Percentiles rank a stretch among this genome's conserved stretches.
These are phyloP conservation scores for Ganoderma lingzhi DNA, from an alignment of 1,284 basidiomycete species.

Conservation along the genomic window DNA sequence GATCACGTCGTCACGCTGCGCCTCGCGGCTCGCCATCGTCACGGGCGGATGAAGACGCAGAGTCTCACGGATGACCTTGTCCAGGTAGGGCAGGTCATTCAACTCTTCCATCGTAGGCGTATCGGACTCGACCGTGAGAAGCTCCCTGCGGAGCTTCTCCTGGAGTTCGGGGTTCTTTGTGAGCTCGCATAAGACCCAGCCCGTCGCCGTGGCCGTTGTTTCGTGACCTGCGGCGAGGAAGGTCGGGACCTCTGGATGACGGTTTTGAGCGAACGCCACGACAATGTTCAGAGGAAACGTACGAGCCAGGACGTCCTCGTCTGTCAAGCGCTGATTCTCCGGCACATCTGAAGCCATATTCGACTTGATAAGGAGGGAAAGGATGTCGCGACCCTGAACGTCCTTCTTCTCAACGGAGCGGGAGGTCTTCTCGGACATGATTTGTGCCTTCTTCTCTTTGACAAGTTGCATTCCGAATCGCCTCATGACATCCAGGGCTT, in stretches of 20 bases:
- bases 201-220: slow-evolving; percentile 53
- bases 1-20: slow-evolving; percentile 56
- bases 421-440: slow-evolving; percentile 29
- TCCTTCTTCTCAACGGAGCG: slow-evolving; percentile 34
- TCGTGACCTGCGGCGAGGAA: slow-evolving; percentile 57
- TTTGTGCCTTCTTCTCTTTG: slow-evolving; percentile 34
- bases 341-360: slow-evolving; percentile 56
- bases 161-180: slow-evolving; percentile 63
- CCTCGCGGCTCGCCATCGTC: slow-evolving; percentile 57
- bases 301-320: slow-evolving; percentile 64
- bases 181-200: slow-evolving; percentile 74
- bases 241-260: slow-evolving; percentile 14
- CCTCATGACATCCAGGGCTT: slow-evolving; percentile 41
- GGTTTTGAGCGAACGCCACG: not conserved
- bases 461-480: slow-evolving; percentile 44
- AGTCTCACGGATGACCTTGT: slow-evolving; percentile 73
- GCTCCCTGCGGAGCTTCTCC: slow-evolving; percentile 73
- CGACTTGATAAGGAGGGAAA: slow-evolving; percentile 51
- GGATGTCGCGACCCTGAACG: slow-evolving; percentile 39
- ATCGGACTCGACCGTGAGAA: slow-evolving; percentile 49
- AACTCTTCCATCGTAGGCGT: slow-evolving; percentile 64
- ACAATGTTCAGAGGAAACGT: slow-evolving; percentile 38
- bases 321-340: slow-evolving; percentile 53
- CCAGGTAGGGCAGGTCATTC: slow-evolving; percentile 66
- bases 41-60: slow-evolving; percentile 75